These are phyloP conservation scores for Neurospora sublineolata DNA, from an alignment of 495 filamentous ascomycete species.

Conservation along the genomic window DNA sequence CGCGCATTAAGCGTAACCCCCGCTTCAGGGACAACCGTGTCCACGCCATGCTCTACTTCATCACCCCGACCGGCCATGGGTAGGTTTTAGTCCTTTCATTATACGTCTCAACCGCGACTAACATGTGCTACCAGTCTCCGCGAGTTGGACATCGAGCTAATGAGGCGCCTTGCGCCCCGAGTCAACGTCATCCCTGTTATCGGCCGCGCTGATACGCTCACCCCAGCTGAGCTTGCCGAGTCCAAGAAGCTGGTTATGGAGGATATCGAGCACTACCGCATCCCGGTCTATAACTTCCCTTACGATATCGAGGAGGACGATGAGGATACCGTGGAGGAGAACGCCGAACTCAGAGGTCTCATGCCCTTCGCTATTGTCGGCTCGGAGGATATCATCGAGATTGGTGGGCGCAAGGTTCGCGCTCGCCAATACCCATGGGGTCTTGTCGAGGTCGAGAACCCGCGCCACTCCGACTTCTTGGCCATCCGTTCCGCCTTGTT, in stretches of 20 bases:
- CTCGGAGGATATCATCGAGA: constrained; percentile 88
- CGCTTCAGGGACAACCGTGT: constrained; percentile 98
- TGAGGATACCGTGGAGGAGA: constrained; percentile 98
- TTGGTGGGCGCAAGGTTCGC: constrained; percentile 80
- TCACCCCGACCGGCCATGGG: constrained; percentile 96
- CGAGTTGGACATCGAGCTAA: constrained; percentile 96
- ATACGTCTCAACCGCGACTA: constrained; percentile 6
- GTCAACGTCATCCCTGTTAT: constrained; percentile 99
- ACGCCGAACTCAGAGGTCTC: constrained; percentile 86
- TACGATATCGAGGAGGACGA: constrained; percentile 99
- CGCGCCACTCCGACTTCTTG: constrained; percentile 95
- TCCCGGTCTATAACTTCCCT: constrained; percentile 99
- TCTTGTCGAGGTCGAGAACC: constrained; percentile 97
- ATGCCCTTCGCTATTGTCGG: constrained; percentile 99
- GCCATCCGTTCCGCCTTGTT: constrained; percentile 92
- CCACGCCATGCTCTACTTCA: constrained; percentile 96
- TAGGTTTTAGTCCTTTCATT: constrained; percentile 27
- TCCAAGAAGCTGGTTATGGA: constrained; percentile 99
- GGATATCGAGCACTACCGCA: constrained; percentile 99
- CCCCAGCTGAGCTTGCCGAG: constrained; percentile 90
- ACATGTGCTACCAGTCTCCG: constrained; percentile 54
- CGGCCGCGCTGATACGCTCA: constrained; percentile 94
- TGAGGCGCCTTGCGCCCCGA: constrained; percentile 96
- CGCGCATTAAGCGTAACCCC: constrained; percentile 99
- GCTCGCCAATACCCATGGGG: constrained; percentile 98